Evolutionary conservation across 2,329 filamentous ascomycete species (phyloP), one percentile per base, ranked within the genome.

Genomic region (Colletotrichum sp.): DNA sequence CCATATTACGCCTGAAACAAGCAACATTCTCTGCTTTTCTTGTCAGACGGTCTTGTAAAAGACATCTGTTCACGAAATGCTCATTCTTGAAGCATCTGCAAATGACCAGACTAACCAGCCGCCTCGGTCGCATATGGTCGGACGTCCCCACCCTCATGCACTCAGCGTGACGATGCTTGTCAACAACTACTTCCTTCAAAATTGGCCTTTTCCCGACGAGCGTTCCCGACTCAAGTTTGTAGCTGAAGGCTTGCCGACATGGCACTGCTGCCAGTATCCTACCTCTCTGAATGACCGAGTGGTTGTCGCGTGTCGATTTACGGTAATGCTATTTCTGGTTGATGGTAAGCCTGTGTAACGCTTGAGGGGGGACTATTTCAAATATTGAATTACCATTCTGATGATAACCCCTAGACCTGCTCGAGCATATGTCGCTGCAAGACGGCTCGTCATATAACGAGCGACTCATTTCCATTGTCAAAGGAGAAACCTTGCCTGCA

Each of bases 401-500:
- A 52, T 25, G 3, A 25, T 1, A 52, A 2, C 6, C 6, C 5
- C n/a, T 13, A 52, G 44, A 69, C 27, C n/a, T 69, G 28, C 32
- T 69, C 4, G 66, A 69, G 32, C 48, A 59, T 34, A 69, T 69
- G 66, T 69, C 66, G 15, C 30, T 69, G 19, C n/a, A 27, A 15
- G 66, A 69, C 25, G 48, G 66, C 30, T 30, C 66, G 5, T 36
- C 55, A n/a, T 48, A 66, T 44, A 71, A 71, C 19, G 69, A 72
- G 8, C n/a, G 25, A 4, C 63, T 67, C 19, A 67, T 72, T n/a
- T 67, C 60, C 12, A 67, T 72, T 4, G 28, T 57, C 3, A 59
- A 4, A 72, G 66, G 69, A 22, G 61, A 25, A 22, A 16, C 9
- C 27, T 57, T 25, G 69, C 44, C 44, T 52, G n/a, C 11, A 22